Evolutionary conservation across 1,284 basidiomycete genomes (phyloP), one percentile per base, ranked within the genome.

Genomic region (Gymnopus androsaceus): DNA sequence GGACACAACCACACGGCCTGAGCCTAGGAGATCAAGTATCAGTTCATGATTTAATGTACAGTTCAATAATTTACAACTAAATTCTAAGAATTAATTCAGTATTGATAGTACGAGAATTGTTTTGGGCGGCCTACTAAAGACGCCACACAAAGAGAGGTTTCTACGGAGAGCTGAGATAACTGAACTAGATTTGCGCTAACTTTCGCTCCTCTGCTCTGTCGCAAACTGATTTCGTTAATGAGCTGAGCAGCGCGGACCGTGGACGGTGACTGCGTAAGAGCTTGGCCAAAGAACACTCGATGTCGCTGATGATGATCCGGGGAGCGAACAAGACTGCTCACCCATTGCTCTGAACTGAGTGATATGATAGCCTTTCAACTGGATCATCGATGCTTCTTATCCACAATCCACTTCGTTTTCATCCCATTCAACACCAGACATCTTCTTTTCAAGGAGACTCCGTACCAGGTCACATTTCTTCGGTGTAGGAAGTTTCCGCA

Each of bases 151-250:
- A n/a, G n/a, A n/a, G n/a, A n/a, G n/a, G n/a, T n/a, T n/a, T n/a
- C n/a, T n/a, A n/a, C n/a, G n/a, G n/a, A n/a, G n/a, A n/a, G n/a
- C n/a, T n/a, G n/a, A n/a, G n/a, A n/a, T n/a, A n/a, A n/a, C n/a
- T n/a, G n/a, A n/a, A n/a, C n/a, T n/a, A n/a, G n/a, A n/a, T n/a
- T n/a, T n/a, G n/a, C n/a, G n/a, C n/a, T n/a, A n/a, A n/a, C n/a
- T n/a, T n/a, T n/a, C n/a, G n/a, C n/a, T n/a, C n/a, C 67, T 2
- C 27, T 77, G 67, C 58, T 74, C 77, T 0, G 77, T 74, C 5
- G 75, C 77, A 58, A 79, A 62, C 59, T 78, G 77, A 78, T 9
- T 75, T 73, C 0, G 77, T 74, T 56, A 75, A 79, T 0, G 75
- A 72, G 56, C 75, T 76, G 11, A 73, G 65, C 21, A 79, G 67